A percentile compares a stretch with the other conserved stretches of the same genome.
phyloP scores from a whole-genome alignment of 345 rosid genomes.

The Pugionium cornutum region DNA sequence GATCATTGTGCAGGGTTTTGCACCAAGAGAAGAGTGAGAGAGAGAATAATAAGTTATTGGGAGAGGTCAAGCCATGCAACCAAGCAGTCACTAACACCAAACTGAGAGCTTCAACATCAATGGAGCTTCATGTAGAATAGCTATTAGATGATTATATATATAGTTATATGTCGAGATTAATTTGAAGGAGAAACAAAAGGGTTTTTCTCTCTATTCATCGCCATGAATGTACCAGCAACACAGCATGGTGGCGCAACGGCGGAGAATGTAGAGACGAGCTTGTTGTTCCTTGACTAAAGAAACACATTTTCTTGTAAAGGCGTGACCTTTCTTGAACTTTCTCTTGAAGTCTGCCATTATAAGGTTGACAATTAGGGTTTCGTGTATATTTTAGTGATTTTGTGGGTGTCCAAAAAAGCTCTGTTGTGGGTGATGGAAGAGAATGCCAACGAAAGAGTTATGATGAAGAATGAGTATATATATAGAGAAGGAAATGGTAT shows the following conservation, averaged over 20 bases:
- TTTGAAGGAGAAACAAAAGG: neutral
- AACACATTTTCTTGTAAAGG: constrained; percentile 66
- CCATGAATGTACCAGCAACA: constrained; percentile 72
- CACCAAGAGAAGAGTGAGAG: constrained; percentile 31
- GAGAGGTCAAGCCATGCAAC: constrained; percentile 28
- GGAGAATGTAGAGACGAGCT: constrained; percentile 66
- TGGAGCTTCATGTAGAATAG: constrained; percentile 25
- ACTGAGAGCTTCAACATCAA: constrained; percentile 11
- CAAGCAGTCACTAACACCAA: constrained; percentile 1
- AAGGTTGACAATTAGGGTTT: constrained; percentile 24
- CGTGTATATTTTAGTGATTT: neutral
- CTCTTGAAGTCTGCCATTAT: constrained; percentile 49
- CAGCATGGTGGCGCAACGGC: constrained; percentile 90
- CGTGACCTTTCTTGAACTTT: constrained; percentile 46
- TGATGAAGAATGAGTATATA: constrained; percentile 41
- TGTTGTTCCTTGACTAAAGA: constrained; percentile 68
- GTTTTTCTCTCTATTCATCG: constrained; percentile 46
- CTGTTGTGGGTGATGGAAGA: constrained; percentile 47
- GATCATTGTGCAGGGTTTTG: constrained; percentile 17
- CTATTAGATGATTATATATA: constrained; percentile 9
- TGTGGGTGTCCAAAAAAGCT: constrained; percentile 12
- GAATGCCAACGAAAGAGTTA: constrained; percentile 17
- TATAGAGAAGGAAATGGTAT: constrained; percentile 33
- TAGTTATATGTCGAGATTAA: constrained; percentile 19
- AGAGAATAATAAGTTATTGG: constrained; percentile 19